A percentile compares a stretch with the other conserved stretches of the same genome.
Evolutionary conservation across 371 early-diverging fungal genomes (phyloP).

Genomic region (Capillidium rhysosporum): DNA sequence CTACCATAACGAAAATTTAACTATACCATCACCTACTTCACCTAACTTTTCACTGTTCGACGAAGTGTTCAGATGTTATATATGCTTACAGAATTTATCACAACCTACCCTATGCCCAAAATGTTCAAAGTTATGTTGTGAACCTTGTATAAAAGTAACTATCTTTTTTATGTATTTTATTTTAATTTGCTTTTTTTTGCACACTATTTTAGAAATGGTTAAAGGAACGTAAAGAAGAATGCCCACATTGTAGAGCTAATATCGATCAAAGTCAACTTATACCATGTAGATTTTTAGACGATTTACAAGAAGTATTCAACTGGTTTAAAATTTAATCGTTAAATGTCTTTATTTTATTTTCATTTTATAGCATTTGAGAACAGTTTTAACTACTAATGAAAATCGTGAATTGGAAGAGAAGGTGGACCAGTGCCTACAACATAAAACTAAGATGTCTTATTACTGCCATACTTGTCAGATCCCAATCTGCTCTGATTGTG

Average conservation of each 20-base stretch:
- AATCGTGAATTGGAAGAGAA: neutral
- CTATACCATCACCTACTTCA: too few relatives aligned
- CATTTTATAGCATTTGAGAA: conserved; percentile 4
- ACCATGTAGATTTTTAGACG: conserved; percentile 6
- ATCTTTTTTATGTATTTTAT: neutral
- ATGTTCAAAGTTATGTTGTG: conserved; percentile 7
- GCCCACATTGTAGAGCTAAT: conserved; percentile 7
- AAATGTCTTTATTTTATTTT: too few relatives aligned
- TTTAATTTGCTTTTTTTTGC: neutral
- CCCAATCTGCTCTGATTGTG: conserved; percentile 7
- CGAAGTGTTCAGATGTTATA: conserved; percentile 6
- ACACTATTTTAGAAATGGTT: conserved; percentile 8
- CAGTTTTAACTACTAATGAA: neutral
- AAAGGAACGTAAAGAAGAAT: conserved; percentile 6
- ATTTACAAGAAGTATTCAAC: conserved; percentile 3
- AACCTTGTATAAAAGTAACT: conserved; percentile 7
- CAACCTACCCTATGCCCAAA: conserved; percentile 3
- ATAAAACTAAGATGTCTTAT: conserved; percentile 2
- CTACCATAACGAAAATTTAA: too few relatives aligned
- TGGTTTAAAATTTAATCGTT: neutral
- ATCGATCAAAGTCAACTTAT: conserved; percentile 3
- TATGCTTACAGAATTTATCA: conserved; percentile 1
- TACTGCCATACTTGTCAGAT: conserved; percentile 7
- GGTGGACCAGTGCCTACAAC: neutral
- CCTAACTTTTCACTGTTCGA: neutral